These are phyloP conservation scores for Aspergillus jensenii DNA, from an alignment of 2,329 filamentous ascomycete species.

Conservation along the genomic window DNA sequence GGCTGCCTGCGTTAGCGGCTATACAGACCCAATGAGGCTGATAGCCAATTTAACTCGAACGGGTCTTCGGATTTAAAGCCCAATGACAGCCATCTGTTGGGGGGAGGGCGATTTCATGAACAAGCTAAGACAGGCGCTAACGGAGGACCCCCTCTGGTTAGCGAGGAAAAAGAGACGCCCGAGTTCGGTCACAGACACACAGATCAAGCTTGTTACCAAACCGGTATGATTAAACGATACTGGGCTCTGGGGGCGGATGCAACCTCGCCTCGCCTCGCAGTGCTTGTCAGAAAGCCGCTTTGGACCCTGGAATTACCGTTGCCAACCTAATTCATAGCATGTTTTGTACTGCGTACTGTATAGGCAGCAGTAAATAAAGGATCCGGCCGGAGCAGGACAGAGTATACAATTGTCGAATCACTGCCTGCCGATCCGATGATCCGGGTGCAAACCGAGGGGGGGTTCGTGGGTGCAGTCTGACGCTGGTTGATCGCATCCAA, in stretches of 20 bases:
- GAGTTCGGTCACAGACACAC: constrained; percentile 1
- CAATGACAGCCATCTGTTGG: not conserved
- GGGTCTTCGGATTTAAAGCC: not conserved
- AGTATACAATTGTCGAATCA: not conserved
- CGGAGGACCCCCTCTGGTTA: constrained; percentile 2
- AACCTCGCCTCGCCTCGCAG: not conserved
- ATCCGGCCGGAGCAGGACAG: not conserved
- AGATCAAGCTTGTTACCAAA: not conserved
- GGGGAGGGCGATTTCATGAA: not conserved
- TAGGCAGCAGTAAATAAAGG: not conserved
- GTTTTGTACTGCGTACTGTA: not conserved
- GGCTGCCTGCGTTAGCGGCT: constrained; percentile 1
- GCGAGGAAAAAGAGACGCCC: not conserved
- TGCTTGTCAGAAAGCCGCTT: not conserved
- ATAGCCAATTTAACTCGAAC: constrained; percentile 3
- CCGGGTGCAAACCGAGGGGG: constrained; percentile 5
- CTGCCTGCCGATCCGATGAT: constrained; percentile 15
- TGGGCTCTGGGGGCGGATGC: not conserved
- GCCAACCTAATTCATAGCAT: not conserved
- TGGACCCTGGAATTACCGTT: not conserved
- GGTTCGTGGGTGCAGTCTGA: not conserved
- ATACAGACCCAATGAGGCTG: constrained; percentile 13
- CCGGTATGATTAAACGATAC: not conserved
- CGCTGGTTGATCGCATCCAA: not conserved
- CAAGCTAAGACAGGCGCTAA: constrained; percentile 2